Evolutionary conservation across 352 stramenopile species (phyloP).

Genomic region (Peronospora farinosa): DNA sequence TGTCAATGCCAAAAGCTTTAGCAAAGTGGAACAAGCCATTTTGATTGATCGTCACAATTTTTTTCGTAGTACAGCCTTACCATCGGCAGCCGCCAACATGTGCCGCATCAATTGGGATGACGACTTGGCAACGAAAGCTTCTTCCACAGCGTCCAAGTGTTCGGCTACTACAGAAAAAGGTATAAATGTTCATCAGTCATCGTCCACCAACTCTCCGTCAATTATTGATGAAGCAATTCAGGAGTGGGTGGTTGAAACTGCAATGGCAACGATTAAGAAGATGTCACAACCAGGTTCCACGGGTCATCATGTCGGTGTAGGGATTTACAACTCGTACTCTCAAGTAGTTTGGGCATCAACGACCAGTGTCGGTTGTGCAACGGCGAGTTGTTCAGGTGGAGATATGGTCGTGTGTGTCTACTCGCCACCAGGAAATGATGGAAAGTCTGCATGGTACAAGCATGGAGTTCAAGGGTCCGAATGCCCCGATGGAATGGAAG

Average conservation of each 20-base stretch:
- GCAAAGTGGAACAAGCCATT: conserved; percentile 37
- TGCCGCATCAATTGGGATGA: conserved; percentile 52
- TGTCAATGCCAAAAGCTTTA: conserved; percentile 18
- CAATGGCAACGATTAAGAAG: conserved; percentile 31
- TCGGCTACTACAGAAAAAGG: conserved; percentile 29
- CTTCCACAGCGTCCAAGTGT: conserved; percentile 31
- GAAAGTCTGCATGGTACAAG: no score
- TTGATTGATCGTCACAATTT: conserved; percentile 71
- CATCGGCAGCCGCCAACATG: conserved; percentile 59
- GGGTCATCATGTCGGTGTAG: conserved; percentile 40
- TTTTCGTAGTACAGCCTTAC: conserved; percentile 57
- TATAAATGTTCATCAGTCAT: conserved; percentile 37
- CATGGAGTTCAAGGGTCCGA: conserved; percentile 33
- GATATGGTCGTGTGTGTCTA: no score
- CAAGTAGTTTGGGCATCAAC: conserved; percentile 60
- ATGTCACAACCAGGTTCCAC: conserved; percentile 36
- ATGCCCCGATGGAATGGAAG: conserved; percentile 42
- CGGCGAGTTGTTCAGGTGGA: no score
- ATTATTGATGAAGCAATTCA: conserved; percentile 45
- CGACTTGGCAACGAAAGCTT: conserved; percentile 33
- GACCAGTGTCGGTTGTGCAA: conserved; percentile 52
- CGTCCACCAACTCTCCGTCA: conserved; percentile 15
- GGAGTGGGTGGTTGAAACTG: conserved; percentile 48
- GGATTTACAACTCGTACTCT: conserved; percentile 71
- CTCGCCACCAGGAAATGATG: no score